Evolutionary conservation across 140 eudicot genomes (phyloP).

Genomic region (Erigeron philadelphicus): DNA sequence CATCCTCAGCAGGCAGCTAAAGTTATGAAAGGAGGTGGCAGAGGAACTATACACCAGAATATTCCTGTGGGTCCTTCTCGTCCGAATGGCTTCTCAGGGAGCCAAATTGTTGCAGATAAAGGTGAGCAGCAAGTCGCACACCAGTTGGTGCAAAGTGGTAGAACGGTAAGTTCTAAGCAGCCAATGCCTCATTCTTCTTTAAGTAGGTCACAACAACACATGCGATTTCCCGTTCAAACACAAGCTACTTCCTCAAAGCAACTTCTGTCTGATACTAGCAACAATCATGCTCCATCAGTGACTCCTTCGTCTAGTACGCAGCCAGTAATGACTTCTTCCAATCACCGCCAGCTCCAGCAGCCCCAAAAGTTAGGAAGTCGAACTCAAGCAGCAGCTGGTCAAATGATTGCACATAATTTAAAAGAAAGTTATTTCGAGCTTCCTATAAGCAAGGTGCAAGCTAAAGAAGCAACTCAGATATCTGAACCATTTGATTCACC

Average conservation of each 20-base stretch:
- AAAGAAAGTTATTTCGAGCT: constrained; percentile 42
- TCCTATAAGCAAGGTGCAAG: constrained; percentile 32
- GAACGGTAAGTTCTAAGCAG: constrained; percentile 39
- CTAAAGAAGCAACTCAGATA: constrained; percentile 28
- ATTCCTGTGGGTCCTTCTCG: constrained; percentile 34
- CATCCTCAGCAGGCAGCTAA: constrained; percentile 63
- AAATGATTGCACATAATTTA: constrained; percentile 36
- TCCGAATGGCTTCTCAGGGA: constrained; percentile 45
- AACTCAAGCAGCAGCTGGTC: constrained; percentile 38
- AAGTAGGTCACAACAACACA: constrained; percentile 47
- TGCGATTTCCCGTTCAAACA: constrained; percentile 39
- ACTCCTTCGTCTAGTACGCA: constrained; percentile 12
- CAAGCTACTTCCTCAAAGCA: constrained; percentile 35
- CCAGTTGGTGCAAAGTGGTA: constrained; percentile 23
- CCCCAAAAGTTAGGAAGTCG: constrained; percentile 40
- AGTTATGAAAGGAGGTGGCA: constrained; percentile 50
- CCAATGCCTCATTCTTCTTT: constrained; percentile 31
- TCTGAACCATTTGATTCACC: constrained; percentile 38
- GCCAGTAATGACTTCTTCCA: constrained; percentile 30
- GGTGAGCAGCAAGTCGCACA: constrained; percentile 24
- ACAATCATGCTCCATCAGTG: constrained; percentile 37
- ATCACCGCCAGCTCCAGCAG: constrained; percentile 42
- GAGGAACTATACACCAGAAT: constrained; percentile 38
- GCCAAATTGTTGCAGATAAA: constrained; percentile 42
- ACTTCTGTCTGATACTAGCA: constrained; percentile 38